These are phyloP conservation scores for Rosa lucieae DNA, from an alignment of 306 rosid genomes.

Conservation along the genomic window DNA sequence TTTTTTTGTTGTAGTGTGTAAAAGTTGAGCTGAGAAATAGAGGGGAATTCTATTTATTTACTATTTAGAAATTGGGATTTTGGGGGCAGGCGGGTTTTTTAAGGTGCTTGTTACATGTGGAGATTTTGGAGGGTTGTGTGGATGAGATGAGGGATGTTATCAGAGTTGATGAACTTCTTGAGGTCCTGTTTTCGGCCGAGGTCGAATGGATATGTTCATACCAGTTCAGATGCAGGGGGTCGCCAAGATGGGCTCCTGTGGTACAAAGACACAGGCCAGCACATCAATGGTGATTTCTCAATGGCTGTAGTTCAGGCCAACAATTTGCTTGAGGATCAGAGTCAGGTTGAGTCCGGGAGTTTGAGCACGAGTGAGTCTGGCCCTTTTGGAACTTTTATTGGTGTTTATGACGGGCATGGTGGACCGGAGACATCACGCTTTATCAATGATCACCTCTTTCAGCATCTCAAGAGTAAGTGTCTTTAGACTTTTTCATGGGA, in stretches of 20 bases:
- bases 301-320: conserved; percentile 61
- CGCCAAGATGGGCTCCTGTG: conserved; percentile 48
- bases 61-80: conserved; percentile 30
- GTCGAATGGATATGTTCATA: conserved; percentile 40
- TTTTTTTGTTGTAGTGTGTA: conserved; percentile 32
- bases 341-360: conserved; percentile 55
- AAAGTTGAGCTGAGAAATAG: conserved; percentile 32
- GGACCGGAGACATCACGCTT: conserved; percentile 56
- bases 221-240: conserved; percentile 39
- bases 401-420: conserved; percentile 57
- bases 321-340: conserved; percentile 61
- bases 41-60: conserved; percentile 2
- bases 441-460: conserved; percentile 50
- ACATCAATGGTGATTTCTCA: conserved; percentile 50
- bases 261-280: conserved; percentile 56
- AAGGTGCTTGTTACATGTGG: conserved; percentile 58
- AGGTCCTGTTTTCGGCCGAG: conserved; percentile 56
- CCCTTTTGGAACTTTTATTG: conserved; percentile 49
- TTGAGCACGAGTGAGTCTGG: conserved; percentile 46
- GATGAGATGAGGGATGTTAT: conserved; percentile 65
- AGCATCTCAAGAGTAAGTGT: conserved; percentile 50
- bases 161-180: conserved; percentile 51
- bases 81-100: conserved; percentile 24
- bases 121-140: conserved; percentile 50
- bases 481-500: neutral